Base-by-base conservation (phyloP, 257 asterid species). In the Hygrophila difformis region DNA sequence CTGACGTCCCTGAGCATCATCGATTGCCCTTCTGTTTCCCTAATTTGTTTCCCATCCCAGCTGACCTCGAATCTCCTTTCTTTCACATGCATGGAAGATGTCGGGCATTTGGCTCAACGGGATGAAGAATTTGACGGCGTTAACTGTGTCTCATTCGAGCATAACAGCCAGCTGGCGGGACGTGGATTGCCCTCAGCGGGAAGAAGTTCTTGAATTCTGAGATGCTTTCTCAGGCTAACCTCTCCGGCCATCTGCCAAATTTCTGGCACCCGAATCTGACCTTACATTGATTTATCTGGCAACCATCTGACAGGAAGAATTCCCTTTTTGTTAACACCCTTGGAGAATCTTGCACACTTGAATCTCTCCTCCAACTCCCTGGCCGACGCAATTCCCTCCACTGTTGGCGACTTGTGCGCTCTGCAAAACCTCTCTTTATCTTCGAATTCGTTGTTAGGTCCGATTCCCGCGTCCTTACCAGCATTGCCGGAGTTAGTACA, bases 361-460 rank as follows among this genome's bases (percentile, higher is more conserved):
- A 75, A 91, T 66, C 79, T 91, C 3, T 91, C 96, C 6, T 74
- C 86, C 0, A 91, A 91, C 59, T 66, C 77, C 3, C 80, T 91
- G 17, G 71, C 77, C 39, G 94, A 74, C 0, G 71, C 79, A 18
- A 69, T 91, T 1, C 96, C 94, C 4, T 5, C 62, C 42, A 44
- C 96, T 2, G 71, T 85, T 26, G 98, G 98, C 1, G 94, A 91
- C 61, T 35, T 85, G 41, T 55, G 37, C 18, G 56, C 86, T 0
- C 33, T 91, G 12, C 63, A 68, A 56, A 86, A 69, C 41, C 72
- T 85, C 0, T 82, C 98, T 12, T 42, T 91, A 13, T 64, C 93
- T 4, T 63, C 84, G 0, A 91, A 91, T 45, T 55, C 81, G 6
- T 31, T 91, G 3, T 65, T 88, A 0, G 98, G 98, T 3, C 46